Evolutionary conservation across 805 yeast species (phyloP).

Genomic region (Candida argentea): DNA sequence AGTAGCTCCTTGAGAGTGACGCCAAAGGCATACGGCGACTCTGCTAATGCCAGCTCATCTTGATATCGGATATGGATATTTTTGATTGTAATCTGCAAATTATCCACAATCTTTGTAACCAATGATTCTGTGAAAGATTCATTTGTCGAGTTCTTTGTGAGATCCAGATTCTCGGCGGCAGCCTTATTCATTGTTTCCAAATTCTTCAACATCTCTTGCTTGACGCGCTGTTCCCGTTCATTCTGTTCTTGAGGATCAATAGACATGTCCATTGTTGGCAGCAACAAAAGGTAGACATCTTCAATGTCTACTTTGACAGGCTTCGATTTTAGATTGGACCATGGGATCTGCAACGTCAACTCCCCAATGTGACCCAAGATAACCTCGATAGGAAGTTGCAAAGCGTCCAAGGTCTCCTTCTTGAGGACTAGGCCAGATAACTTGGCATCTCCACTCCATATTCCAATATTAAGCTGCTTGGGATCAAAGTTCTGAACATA

Average conservation of each 20-base stretch:
- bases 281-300: conserved; percentile 74
- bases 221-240: conserved; percentile 50
- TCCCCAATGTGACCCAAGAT: conserved; percentile 85
- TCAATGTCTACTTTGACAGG: conserved; percentile 86
- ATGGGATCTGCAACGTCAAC: conserved; percentile 84
- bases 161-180: conserved; percentile 16
- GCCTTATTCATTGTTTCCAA: conserved; percentile 56
- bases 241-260: conserved; percentile 48
- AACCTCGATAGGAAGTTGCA: conserved; percentile 80
- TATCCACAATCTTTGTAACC: conserved; percentile 84
- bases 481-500: conserved; percentile 95
- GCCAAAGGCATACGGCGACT: conserved; percentile 73
- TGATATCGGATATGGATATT: conserved; percentile 91
- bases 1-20: conserved; percentile 76
- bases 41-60: conserved; percentile 63
- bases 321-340: conserved; percentile 88
- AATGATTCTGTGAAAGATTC: conserved; percentile 82
- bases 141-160: conserved; percentile 37
- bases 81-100: conserved; percentile 80
- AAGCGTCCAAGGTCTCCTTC: conserved; percentile 80
- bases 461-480: conserved; percentile 87
- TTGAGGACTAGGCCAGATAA: conserved; percentile 67
- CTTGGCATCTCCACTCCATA: conserved; percentile 96
- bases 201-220: conserved; percentile 54
- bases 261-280: conserved; percentile 55